These are phyloP conservation scores for Saturnispora quitensis DNA, from an alignment of 805 yeast species.

Conservation along the genomic window DNA sequence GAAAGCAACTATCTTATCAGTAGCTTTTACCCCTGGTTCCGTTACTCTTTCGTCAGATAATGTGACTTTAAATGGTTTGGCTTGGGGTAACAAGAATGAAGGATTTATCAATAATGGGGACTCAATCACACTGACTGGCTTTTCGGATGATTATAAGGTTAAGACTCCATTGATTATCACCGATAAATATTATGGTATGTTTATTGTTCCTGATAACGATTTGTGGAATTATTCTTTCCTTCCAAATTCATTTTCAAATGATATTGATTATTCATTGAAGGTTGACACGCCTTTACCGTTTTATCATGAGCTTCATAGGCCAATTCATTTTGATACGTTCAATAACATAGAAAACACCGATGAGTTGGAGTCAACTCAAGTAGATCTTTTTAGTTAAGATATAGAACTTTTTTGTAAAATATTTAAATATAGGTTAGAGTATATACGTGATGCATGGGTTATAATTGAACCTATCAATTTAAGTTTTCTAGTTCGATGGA, in stretches of 20 bases:
- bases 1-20: constrained; percentile 48
- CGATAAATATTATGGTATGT: constrained; percentile 69
- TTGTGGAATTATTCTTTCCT: constrained; percentile 89
- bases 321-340: constrained; percentile 75
- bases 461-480: neutral
- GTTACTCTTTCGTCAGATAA: constrained; percentile 63
- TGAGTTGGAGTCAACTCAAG: constrained; percentile 10
- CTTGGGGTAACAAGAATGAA: constrained; percentile 66
- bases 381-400: constrained; percentile 9
- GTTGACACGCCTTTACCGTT: constrained; percentile 73
- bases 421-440: neutral
- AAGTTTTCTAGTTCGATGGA: constrained; percentile 12
- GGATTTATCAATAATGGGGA: constrained; percentile 37
- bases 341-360: constrained; percentile 47
- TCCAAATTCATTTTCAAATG: constrained; percentile 72
- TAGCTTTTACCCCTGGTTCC: constrained; percentile 76
- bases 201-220: constrained; percentile 74
- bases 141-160: constrained; percentile 46
- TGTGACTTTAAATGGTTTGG: constrained; percentile 53
- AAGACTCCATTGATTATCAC: constrained; percentile 66
- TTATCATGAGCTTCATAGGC: constrained; percentile 82
- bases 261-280: constrained; percentile 52
- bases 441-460: neutral
- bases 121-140: constrained; percentile 66
- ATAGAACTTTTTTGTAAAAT: neutral